These are phyloP conservation scores for Rachicladosporium sp. DNA, from an alignment of 2,329 filamentous ascomycete genomes.

Conservation along the genomic window DNA sequence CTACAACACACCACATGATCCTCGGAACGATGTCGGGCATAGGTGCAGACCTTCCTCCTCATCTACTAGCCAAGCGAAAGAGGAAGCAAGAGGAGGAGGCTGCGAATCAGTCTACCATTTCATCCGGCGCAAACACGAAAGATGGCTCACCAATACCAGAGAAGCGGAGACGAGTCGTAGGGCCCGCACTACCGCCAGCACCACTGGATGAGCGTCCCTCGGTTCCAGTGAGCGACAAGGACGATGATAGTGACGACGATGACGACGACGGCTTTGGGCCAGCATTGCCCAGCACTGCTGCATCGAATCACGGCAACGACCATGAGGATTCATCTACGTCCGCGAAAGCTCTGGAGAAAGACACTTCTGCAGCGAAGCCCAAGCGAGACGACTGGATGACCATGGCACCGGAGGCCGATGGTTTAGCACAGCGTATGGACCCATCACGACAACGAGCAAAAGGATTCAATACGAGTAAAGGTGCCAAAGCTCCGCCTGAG, in stretches of 20 bases:
- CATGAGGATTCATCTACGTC: too few relatives aligned
- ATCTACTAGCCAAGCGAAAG: conserved; percentile 44
- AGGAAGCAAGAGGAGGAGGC: conserved; percentile 32
- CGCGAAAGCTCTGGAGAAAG: not conserved
- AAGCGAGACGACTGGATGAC: conserved; percentile 61
- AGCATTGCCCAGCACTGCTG: conserved; percentile 24
- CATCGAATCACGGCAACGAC: not conserved
- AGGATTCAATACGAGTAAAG: conserved; percentile 65
- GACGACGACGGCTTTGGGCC: conserved; percentile 32
- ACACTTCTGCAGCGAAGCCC: conserved; percentile 20
- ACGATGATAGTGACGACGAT: conserved; percentile 23
- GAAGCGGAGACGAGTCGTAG: conserved; percentile 41
- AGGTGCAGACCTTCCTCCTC: conserved; percentile 57
- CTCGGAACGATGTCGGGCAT: conserved; percentile 49
- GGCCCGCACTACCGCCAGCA: conserved; percentile 44
- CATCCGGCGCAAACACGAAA: conserved; percentile 24
- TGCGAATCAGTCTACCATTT: conserved; percentile 22
- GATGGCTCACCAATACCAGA: conserved; percentile 25
- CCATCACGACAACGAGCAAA: conserved; percentile 72
- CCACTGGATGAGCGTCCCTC: conserved; percentile 34
- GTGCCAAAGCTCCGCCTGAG: conserved; percentile 34
- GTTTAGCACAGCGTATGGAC: conserved; percentile 52
- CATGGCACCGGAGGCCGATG: conserved; percentile 37
- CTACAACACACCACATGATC: not conserved
- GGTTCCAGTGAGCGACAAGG: conserved; percentile 19